These are phyloP conservation scores for Fusarium sp. DNA, from an alignment of 2,329 filamentous ascomycete species.

Conservation along the genomic window DNA sequence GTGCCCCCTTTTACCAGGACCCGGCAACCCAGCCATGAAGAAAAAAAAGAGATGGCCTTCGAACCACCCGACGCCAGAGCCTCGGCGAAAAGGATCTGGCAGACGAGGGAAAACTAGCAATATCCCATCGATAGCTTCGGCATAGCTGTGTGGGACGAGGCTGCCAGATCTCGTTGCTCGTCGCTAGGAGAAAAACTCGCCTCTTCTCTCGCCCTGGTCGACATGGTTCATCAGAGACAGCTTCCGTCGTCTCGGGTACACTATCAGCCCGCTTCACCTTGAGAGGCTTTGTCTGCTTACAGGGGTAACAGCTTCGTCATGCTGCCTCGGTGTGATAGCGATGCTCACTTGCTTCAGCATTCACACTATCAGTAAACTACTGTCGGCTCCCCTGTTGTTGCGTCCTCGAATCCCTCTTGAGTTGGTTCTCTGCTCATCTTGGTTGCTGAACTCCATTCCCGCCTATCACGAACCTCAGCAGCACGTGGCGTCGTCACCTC, in stretches of 20 bases:
- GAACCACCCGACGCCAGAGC: not conserved
- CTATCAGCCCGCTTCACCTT: not conserved
- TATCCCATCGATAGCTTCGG: not conserved
- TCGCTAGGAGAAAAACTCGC: not conserved
- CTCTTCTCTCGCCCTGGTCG: not conserved
- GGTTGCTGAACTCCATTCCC: conserved; percentile 2
- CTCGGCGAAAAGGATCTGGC: not conserved
- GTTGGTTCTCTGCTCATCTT: conserved; percentile 17
- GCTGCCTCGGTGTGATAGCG: conserved; percentile 11
- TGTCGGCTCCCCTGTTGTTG: not conserved
- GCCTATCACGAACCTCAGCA: conserved; percentile 27
- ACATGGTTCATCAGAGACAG: conserved; percentile 1
- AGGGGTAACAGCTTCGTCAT: conserved; percentile 18
- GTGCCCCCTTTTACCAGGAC: conserved; percentile 29
- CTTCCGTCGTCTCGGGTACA: conserved; percentile 1
- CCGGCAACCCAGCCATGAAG: not conserved
- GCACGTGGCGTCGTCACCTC: conserved; percentile 27
- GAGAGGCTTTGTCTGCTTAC: conserved; percentile 5
- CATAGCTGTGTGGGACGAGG: not conserved
- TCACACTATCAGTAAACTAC: conserved; percentile 18
- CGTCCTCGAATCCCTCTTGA: conserved; percentile 11
- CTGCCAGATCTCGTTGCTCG: not conserved
- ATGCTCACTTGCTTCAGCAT: conserved; percentile 2
- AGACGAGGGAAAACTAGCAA: not conserved
- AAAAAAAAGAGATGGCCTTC: not conserved